Percentiles rank a stretch among this genome's conserved stretches.
These are phyloP conservation scores for Pythium myriotylum DNA, from an alignment of 352 stramenopile genomes.

Conservation along the genomic window DNA sequence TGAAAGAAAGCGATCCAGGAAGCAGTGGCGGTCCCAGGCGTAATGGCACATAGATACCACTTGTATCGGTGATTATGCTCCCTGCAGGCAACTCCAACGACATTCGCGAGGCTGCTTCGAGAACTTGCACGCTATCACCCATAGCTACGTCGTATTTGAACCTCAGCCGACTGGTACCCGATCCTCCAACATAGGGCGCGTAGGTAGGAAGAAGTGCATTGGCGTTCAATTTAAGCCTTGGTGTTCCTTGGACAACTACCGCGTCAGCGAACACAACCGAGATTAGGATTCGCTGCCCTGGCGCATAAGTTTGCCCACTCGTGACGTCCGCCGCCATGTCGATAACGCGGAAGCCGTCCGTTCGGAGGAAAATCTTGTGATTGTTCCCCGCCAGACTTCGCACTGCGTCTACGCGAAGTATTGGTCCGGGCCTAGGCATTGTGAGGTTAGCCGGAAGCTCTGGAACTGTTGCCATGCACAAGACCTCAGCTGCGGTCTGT, in stretches of 20 bases:
- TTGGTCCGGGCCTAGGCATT: slow-evolving; percentile 46
- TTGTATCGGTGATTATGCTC: slow-evolving; percentile 48
- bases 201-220: slow-evolving; percentile 35
- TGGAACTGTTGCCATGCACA: slow-evolving; percentile 40
- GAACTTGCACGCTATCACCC: slow-evolving; percentile 43
- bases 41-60: slow-evolving; percentile 50
- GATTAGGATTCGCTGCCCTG: slow-evolving; percentile 59
- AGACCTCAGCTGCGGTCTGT: slow-evolving; percentile 37
- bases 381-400: slow-evolving; percentile 64
- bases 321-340: slow-evolving; percentile 36
- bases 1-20: slow-evolving; percentile 50
- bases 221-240: slow-evolving; percentile 52
- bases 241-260: slow-evolving; percentile 55
- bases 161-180: slow-evolving; percentile 37
- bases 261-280: slow-evolving; percentile 48
- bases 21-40: slow-evolving; percentile 32
- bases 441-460: slow-evolving; percentile 41
- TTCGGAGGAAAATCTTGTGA: slow-evolving; percentile 64
- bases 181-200: slow-evolving; percentile 58
- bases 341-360: slow-evolving; percentile 52
- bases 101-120: slow-evolving; percentile 52
- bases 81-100: slow-evolving; percentile 52
- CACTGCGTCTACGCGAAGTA: slow-evolving; percentile 50
- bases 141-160: slow-evolving; percentile 62
- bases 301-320: slow-evolving; percentile 51